Evolutionary conservation across 2,329 filamentous ascomycete genomes (phyloP), one percentile per base, ranked within the genome.

Genomic region (Erysiphe pulchra): DNA sequence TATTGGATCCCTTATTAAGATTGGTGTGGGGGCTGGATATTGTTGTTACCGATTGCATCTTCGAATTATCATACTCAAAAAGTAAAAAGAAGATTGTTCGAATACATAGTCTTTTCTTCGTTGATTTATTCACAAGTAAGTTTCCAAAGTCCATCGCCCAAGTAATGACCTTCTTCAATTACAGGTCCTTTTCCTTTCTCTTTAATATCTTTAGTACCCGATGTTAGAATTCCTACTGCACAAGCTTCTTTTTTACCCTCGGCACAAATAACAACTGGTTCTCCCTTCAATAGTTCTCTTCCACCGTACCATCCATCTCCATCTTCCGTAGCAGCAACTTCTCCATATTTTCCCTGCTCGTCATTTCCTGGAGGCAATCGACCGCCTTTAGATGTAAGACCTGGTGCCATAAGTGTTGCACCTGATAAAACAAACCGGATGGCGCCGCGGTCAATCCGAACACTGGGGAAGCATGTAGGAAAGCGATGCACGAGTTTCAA

Each of bases 381-480:
- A 0, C 90, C 90, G 0, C 90, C 90, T 0, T 75, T 63, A 17
- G 76, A 84, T 28, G 90, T 98, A 54, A 98, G 62, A 0, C 90
- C 90, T 0, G 90, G 90, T 1, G 85, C 87, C 90, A 98, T 98
- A 50, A 98, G 76, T 13, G 87, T 84, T 0, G 90, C 90, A 40
- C 90, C 90, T 1, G 77, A 82, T 1, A 98, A 73, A 24, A 98
- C 87, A 64, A 98, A 98, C 49, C 90, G 82, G 57, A 98, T 95
- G 5, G 90, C 90, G 50, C 90, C 90, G 44, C 90, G 75, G 62
- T 98, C 90, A 61, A 95, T 92, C 48, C 86, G 79, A 47, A 98
- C 69, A 45, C 74, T 79, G 16, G 81, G 77, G 60, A 98, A 87
- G 48, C 75, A 80, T 53, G 75, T 66, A 10, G 90, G 90, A 65